These are phyloP conservation scores for Bruguiera hainesii DNA, from an alignment of 441 rosid species.

Conservation along the genomic window DNA sequence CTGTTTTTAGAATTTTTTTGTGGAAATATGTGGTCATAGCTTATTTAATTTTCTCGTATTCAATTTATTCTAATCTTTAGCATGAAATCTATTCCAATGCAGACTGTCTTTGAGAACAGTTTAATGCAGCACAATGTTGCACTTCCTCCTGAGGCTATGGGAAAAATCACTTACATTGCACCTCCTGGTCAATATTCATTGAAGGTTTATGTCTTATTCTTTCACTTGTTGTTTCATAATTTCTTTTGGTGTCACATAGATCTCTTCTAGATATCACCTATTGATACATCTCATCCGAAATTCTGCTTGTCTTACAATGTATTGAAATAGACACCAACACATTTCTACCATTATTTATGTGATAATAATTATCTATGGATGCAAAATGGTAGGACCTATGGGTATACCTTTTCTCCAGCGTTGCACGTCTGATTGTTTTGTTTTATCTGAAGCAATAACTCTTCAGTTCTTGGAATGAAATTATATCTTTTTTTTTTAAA, in stretches of 20 bases:
- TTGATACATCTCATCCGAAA: not conserved
- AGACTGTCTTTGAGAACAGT: conserved; percentile 96
- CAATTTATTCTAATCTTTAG: conserved; percentile 8
- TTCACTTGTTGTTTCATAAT: not conserved
- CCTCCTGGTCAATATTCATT: conserved; percentile 98
- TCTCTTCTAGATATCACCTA: not conserved
- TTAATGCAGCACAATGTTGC: conserved; percentile 87
- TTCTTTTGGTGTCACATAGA: no score
- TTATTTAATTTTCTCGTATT: not conserved
- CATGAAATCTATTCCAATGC: conserved; percentile 29
- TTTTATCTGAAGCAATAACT: no score
- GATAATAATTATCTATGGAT: no score
- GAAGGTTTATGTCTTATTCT: conserved; percentile 48
- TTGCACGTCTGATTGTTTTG: no score
- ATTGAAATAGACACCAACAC: no score
- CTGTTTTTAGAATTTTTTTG: conserved; percentile 3
- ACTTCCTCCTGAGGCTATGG: conserved; percentile 98
- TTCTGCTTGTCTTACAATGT: no score
- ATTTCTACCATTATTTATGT: no score
- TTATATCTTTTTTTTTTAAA: no score
- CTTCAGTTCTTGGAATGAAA: no score
- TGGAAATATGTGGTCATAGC: not conserved
- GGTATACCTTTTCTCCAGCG: no score
- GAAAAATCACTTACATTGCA: conserved; percentile 86
- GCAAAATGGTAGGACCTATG: no score